Evolutionary conservation across 441 rosid species (phyloP), one percentile per base, ranked within the genome.

Genomic region (Populus hybrid): DNA sequence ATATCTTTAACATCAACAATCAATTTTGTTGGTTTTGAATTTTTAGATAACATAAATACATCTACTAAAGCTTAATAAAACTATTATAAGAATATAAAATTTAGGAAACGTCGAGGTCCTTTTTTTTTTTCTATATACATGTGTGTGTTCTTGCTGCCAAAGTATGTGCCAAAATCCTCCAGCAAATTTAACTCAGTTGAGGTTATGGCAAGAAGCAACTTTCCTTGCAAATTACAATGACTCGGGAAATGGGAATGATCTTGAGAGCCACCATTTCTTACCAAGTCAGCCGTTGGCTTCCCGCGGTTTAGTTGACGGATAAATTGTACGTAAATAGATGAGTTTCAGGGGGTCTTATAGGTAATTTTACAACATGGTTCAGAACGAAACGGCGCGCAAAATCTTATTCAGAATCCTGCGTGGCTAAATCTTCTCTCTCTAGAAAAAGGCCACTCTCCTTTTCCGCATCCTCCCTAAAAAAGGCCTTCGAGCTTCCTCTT

Each of bases 391-490:
- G 57, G 57, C 57, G 57, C 57, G 57, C 57, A 14, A 50, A 14
- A 50, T 50, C 6, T 46, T 46, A 14, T 28, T 3, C 32, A 30
- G 38, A 73, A 54, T 79, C 74, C 69, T 0, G 69, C 74, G 76
- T 77, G 81, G 86, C 84, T 35, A 61, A 0, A 28, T 21, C 26
- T 46, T 74, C 68, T 71, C 77, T 71, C 74, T 38, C 80, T 65
- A 3, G 38, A 35, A 35, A 7, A 26, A n/a, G 42, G 32, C 10
- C 64, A 24, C 23, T 65, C n/a, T 59, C 59, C 75, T 57, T 69
- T 50, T 28, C 42, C 42, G 3, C 24, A 30, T 30, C 20, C 23
- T 16, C 42, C 14, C 8, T 5, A 8, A 8, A 69, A 5, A 7
- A 69, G 8, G 35, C 78, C 42, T 75, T 73, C 72, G 32, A 80